These are phyloP conservation scores for Aspergillus saccharolyticus DNA, from an alignment of 495 filamentous ascomycete genomes.

Conservation along the genomic window DNA sequence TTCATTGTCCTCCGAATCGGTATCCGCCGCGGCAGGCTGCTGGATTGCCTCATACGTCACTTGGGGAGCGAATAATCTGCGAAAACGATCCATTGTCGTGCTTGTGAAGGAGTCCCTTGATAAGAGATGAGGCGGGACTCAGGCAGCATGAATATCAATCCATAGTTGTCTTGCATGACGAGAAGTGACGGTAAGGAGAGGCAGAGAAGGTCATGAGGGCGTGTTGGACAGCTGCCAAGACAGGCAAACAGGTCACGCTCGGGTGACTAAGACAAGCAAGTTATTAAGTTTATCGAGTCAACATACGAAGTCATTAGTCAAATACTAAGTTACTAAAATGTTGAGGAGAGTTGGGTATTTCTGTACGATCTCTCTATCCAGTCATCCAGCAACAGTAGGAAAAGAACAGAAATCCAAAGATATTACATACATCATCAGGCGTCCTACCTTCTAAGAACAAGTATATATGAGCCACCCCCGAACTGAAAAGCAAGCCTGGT, in stretches of 20 bases:
- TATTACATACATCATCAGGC: conserved; percentile 13
- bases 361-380: conserved; percentile 16
- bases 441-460: background rate
- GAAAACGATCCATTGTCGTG: conserved; percentile 42
- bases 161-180: conserved; percentile 2
- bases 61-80: conserved; percentile 41
- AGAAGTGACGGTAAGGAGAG: background rate
- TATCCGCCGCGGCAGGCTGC: conserved; percentile 34
- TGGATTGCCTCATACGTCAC: conserved; percentile 56
- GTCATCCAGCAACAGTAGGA: background rate
- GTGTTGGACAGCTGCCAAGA: background rate
- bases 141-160: conserved; percentile 4
- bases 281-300: too few species aligned
- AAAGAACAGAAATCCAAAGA: conserved; percentile 1
- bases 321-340: background rate
- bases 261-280: conserved; percentile 4
- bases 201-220: conserved; percentile 2
- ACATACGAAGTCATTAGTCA: too few species aligned
- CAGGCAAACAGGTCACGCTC: conserved; percentile 10
- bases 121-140: background rate
- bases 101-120: conserved; percentile 2
- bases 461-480: background rate
- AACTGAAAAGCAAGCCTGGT: background rate
- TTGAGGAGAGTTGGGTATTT: conserved; percentile 11
- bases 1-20: conserved; percentile 11